Evolutionary conservation across 2,329 filamentous ascomycete species (phyloP).

Genomic region (Epichloe uncinata): DNA sequence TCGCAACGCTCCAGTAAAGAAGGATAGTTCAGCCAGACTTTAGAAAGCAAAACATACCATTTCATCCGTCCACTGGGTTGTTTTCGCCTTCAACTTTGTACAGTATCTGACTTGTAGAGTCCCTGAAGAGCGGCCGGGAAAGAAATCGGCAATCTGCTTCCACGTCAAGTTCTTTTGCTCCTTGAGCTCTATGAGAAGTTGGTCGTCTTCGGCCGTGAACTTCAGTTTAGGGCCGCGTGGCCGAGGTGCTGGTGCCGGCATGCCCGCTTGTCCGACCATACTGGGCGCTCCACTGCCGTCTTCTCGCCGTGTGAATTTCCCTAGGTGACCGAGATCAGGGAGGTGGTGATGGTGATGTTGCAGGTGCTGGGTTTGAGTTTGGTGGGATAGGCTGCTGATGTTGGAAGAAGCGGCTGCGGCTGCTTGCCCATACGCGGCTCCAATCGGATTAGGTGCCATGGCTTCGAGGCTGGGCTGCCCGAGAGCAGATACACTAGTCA

Average conservation of each 20-base stretch:
- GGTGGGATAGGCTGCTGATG: slow-evolving; percentile 2
- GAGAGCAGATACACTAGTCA: slow-evolving; percentile 36
- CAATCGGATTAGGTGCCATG: slow-evolving; percentile 40
- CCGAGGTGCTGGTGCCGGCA: slow-evolving; percentile 69
- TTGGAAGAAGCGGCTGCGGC: slow-evolving; percentile 16
- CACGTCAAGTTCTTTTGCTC: slow-evolving; percentile 91
- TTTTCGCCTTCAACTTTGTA: slow-evolving; percentile 89
- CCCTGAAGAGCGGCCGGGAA: slow-evolving; percentile 78
- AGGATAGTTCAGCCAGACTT: not conserved
- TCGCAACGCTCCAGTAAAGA: not conserved
- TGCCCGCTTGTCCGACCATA: slow-evolving; percentile 73
- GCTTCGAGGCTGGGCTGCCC: slow-evolving; percentile 41
- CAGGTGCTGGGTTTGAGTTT: slow-evolving; percentile 7
- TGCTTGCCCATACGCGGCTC: slow-evolving; percentile 36
- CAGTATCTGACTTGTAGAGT: slow-evolving; percentile 91
- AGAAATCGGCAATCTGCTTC: slow-evolving; percentile 97
- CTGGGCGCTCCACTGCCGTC: slow-evolving; percentile 56
- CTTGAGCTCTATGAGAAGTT: slow-evolving; percentile 76
- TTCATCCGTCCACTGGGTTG: slow-evolving; percentile 84
- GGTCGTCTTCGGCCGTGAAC: slow-evolving; percentile 86
- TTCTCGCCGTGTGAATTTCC: slow-evolving; percentile 53
- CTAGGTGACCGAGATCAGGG: slow-evolving; percentile 57
- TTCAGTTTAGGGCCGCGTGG: slow-evolving; percentile 84
- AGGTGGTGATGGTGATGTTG: slow-evolving; percentile 81
- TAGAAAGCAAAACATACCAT: slow-evolving; percentile 47